Conservation (phyloP, 2,329 filamentous ascomycete genomes). For the Nemania serpens region DNA sequence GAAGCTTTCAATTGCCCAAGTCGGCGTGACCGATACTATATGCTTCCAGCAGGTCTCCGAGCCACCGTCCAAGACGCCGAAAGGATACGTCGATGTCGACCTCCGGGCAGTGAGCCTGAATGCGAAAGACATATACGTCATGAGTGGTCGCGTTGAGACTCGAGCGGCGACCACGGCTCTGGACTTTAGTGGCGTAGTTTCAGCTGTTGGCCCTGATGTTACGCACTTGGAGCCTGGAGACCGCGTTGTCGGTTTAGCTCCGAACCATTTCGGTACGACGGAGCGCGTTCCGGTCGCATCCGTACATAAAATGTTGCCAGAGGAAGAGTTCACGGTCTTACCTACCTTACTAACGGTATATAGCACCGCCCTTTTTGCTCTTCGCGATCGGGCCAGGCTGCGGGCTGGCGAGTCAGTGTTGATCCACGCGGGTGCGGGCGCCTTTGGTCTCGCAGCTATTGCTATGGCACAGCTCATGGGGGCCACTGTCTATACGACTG, state of each 20-base stretch:
- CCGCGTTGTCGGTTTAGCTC: background rate
- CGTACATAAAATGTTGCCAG: background rate
- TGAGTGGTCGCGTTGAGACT: conserved; percentile 9
- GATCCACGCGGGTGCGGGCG: conserved; percentile 37
- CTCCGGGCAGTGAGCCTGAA: conserved; percentile 31
- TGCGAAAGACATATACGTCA: conserved; percentile 34
- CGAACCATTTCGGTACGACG: conserved; percentile 1
- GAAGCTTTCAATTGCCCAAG: background rate
- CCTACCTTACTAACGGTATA: background rate
- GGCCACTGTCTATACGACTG: conserved; percentile 5
- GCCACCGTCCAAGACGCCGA: background rate
- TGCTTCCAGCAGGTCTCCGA: conserved; percentile 25
- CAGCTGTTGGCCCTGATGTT: background rate
- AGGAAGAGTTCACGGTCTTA: background rate
- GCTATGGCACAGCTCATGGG: background rate
- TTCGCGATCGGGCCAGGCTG: background rate
- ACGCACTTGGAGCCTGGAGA: conserved; percentile 4
- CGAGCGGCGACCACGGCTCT: background rate
- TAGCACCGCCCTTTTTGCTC: conserved; percentile 8
- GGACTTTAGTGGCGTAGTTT: conserved; percentile 8
- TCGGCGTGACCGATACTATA: conserved; percentile 16
- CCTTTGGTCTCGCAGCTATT: conserved; percentile 44
- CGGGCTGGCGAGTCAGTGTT: conserved; percentile 7
- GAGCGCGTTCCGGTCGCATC: conserved; percentile 3
- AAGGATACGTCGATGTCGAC: background rate